Percentiles rank a stretch among this genome's conserved stretches.
These are phyloP conservation scores for Populus hybrid DNA, from an alignment of 441 rosid species.

Conservation along the genomic window DNA sequence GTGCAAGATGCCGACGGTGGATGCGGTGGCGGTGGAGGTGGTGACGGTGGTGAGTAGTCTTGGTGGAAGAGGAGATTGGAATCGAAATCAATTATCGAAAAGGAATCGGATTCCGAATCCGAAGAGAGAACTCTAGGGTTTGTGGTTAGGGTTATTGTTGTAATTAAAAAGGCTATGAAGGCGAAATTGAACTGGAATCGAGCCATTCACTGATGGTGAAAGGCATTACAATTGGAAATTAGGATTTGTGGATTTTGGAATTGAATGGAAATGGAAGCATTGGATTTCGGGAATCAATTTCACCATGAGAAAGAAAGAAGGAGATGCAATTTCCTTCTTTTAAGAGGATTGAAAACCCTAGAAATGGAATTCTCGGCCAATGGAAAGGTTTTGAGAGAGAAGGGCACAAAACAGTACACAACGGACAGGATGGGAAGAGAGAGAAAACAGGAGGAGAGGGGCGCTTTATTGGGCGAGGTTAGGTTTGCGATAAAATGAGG, in stretches of 20 bases:
- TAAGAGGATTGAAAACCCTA: conserved; percentile 29
- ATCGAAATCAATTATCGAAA: conserved; percentile 43
- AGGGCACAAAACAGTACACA: neutral
- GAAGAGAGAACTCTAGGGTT: conserved; percentile 35
- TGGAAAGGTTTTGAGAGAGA: conserved; percentile 7
- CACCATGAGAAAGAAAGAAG: conserved; percentile 19
- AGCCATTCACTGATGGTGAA: conserved; percentile 51
- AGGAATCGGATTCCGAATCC: conserved; percentile 15
- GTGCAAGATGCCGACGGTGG: conserved; percentile 79
- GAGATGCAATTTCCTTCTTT: neutral
- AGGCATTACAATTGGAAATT: conserved; percentile 44
- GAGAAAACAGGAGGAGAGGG: neutral
- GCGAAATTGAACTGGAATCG: conserved; percentile 29
- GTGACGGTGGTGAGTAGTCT: conserved; percentile 95
- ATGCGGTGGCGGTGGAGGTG: conserved; percentile 93
- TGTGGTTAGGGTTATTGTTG: conserved; percentile 26
- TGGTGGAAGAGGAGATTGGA: conserved; percentile 51
- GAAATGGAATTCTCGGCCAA: conserved; percentile 25
- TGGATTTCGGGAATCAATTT: conserved; percentile 19
- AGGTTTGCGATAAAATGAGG: neutral
- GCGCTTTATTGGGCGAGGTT: conserved; percentile 22
- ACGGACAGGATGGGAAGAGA: neutral
- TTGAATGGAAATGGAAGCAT: conserved; percentile 31
- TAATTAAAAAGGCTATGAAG: conserved; percentile 2
- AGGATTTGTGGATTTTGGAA: conserved; percentile 27